Evolutionary conservation across 2,329 filamentous ascomycete genomes (phyloP), one percentile per base, ranked within the genome.

Genomic region (Xylariaceae sp.): DNA sequence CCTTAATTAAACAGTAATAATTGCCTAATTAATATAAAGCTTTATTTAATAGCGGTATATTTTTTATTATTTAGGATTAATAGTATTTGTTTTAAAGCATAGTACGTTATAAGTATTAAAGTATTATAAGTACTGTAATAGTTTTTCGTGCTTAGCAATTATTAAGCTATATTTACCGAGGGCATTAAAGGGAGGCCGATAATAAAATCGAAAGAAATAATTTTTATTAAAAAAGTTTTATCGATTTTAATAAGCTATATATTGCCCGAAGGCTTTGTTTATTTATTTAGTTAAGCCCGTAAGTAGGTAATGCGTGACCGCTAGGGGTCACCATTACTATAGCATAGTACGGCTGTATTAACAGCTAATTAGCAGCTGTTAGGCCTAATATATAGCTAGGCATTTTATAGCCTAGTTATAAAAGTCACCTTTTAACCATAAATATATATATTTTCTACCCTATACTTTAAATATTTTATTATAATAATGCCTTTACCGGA

Each of bases 271-370:
- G n/a, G 14, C 38, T 44, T 44, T 44, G 36, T 7, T 22, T 22
- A 22, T 44, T 44, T 11, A 17, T 46, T 39, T 46, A 39, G 17
- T 40, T 46, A 15, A 46, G 39, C 5, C 39, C 30, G 17, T 39
- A 46, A 5, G 15, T 30, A n/a, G n/a, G n/a, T n/a, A n/a, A n/a
- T n/a, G n/a, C n/a, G n/a, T n/a, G n/a, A n/a, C n/a, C n/a, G n/a
- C n/a, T n/a, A n/a, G n/a, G n/a, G n/a, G n/a, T n/a, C n/a, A n/a
- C n/a, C n/a, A n/a, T n/a, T n/a, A n/a, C n/a, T n/a, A n/a, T n/a
- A n/a, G n/a, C n/a, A n/a, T n/a, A n/a, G n/a, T n/a, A n/a, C n/a
- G n/a, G n/a, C n/a, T n/a, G n/a, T n/a, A n/a, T n/a, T n/a, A n/a
- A n/a, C n/a, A n/a, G n/a, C n/a, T n/a, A n/a, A n/a, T n/a, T n/a